Conservation (phyloP, 1,139 yeast genomes). For the Candida buenavistaensis region DNA sequence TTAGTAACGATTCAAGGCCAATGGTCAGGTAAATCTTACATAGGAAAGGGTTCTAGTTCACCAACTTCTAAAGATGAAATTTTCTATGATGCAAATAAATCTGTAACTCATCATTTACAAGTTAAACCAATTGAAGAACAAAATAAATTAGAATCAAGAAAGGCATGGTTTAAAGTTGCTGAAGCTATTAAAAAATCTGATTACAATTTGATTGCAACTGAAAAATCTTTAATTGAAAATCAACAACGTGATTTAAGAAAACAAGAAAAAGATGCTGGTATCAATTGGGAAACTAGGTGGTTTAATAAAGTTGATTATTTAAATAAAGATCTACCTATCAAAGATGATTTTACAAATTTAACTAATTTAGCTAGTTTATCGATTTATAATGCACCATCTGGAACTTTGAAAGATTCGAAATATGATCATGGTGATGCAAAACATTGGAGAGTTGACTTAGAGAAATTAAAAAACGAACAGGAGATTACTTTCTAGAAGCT, state of each 20-base stretch:
- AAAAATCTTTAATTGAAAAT: slow-evolving; percentile 78
- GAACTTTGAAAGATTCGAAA: slow-evolving; percentile 54
- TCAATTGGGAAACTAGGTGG: slow-evolving; percentile 77
- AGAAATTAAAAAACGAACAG: slow-evolving; percentile 57
- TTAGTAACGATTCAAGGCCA: slow-evolving; percentile 82
- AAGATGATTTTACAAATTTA: slow-evolving; percentile 51
- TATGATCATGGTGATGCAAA: slow-evolving; percentile 47
- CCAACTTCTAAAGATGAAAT: slow-evolving; percentile 45
- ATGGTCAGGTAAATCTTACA: slow-evolving; percentile 79
- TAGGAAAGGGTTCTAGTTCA: slow-evolving; percentile 40
- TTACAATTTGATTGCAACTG: slow-evolving; percentile 68
- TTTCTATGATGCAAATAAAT: slow-evolving; percentile 69
- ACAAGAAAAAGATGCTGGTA: slow-evolving; percentile 62
- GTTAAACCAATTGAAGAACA: slow-evolving; percentile 83
- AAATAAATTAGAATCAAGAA: slow-evolving; percentile 72
- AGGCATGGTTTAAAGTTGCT: slow-evolving; percentile 86
- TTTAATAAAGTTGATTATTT: slow-evolving; percentile 58
- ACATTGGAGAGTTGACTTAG: slow-evolving; percentile 70
- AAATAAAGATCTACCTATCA: slow-evolving; percentile 13
- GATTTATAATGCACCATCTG: slow-evolving; percentile 65
- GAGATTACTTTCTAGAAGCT: slow-evolving; percentile 49
- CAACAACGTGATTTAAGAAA: slow-evolving; percentile 79
- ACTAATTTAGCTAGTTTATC: slow-evolving; percentile 59
- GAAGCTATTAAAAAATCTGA: slow-evolving; percentile 78
- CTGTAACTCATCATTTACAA: slow-evolving; percentile 52